Conservation (phyloP, 495 filamentous ascomycete genomes). For the Cladorrhinum samala region DNA sequence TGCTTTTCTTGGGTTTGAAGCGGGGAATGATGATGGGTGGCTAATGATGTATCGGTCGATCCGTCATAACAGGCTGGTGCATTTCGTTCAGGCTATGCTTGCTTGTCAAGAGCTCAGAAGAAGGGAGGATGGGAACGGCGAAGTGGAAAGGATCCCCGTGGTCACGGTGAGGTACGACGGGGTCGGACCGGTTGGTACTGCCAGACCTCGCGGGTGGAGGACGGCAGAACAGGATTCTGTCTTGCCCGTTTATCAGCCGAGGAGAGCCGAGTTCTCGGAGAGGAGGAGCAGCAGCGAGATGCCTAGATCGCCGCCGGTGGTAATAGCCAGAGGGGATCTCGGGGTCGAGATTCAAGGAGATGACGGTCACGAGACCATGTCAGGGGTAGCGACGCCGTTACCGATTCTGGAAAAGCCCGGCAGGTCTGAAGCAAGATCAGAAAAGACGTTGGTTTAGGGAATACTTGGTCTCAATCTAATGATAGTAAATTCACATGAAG, state of each 20-base stretch:
- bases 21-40: not conserved
- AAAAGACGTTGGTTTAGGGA: too few relatives aligned
- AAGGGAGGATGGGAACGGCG: constrained; percentile 10
- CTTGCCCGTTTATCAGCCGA: constrained; percentile 10
- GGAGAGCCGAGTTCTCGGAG: too few relatives aligned
- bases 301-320: not conserved
- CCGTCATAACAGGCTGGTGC: constrained; percentile 12
- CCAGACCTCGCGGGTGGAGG: constrained; percentile 10
- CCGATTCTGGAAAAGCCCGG: not conserved
- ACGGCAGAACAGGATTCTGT: constrained; percentile 3
- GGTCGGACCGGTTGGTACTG: constrained; percentile 17
- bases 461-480: too few relatives aligned
- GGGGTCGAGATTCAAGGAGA: not conserved
- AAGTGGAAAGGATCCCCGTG: not conserved
- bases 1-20: not conserved
- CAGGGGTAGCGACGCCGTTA: not conserved
- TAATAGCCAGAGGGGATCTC: constrained; percentile 4
- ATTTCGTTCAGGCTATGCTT: constrained; percentile 17
- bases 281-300: not conserved
- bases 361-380: not conserved
- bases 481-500: too few relatives aligned
- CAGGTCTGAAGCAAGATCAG: not conserved
- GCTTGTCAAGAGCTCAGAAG: constrained; percentile 17
- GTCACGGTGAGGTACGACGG: constrained; percentile 19
- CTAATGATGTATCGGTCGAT: constrained; percentile 1